Percentiles rank a stretch among this genome's conserved stretches.
Conservation (phyloP, 1,284 basidiomycete genomes). For the Exobasidium rhododendri region DNA sequence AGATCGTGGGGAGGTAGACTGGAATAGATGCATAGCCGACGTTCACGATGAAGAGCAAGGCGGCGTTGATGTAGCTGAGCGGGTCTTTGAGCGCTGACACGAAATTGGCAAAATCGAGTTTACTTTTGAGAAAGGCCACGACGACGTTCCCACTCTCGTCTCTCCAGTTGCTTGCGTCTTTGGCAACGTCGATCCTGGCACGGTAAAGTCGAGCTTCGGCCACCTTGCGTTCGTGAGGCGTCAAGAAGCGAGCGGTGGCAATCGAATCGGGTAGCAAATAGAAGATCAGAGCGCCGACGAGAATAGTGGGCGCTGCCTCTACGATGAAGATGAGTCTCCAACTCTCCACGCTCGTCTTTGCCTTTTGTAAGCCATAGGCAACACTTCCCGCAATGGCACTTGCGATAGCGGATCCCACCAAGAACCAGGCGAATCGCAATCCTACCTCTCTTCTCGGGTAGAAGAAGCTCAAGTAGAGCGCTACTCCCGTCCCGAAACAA, state of each 20-base stretch:
- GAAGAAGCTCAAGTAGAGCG: conserved; percentile 36
- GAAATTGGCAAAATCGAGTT: conserved; percentile 18
- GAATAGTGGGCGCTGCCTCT: conserved; percentile 44
- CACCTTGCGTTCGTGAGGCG: conserved; percentile 32
- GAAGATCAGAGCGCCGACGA: conserved; percentile 34
- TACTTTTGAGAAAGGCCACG: neutral
- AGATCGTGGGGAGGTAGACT: conserved; percentile 48
- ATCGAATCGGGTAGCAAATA: conserved; percentile 42
- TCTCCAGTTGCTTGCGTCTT: neutral
- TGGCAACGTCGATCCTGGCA: neutral
- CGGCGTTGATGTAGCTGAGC: conserved; percentile 33
- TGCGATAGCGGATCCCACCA: conserved; percentile 25
- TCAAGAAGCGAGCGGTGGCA: conserved; percentile 37
- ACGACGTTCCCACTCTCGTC: neutral
- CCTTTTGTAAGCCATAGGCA: conserved; percentile 45
- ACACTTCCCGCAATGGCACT: conserved; percentile 38
- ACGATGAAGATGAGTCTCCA: conserved; percentile 48
- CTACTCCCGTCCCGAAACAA: conserved; percentile 42
- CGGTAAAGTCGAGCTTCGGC: conserved; percentile 34
- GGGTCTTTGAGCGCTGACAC: conserved; percentile 33
- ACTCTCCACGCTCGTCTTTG: conserved; percentile 24
- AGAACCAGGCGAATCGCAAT: conserved; percentile 36
- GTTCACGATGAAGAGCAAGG: conserved; percentile 46
- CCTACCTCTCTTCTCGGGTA: conserved; percentile 48
- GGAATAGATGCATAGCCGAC: conserved; percentile 44